These are phyloP conservation scores for Botrytis cinerea DNA, from an alignment of 2,329 filamentous ascomycete species.

Conservation along the genomic window DNA sequence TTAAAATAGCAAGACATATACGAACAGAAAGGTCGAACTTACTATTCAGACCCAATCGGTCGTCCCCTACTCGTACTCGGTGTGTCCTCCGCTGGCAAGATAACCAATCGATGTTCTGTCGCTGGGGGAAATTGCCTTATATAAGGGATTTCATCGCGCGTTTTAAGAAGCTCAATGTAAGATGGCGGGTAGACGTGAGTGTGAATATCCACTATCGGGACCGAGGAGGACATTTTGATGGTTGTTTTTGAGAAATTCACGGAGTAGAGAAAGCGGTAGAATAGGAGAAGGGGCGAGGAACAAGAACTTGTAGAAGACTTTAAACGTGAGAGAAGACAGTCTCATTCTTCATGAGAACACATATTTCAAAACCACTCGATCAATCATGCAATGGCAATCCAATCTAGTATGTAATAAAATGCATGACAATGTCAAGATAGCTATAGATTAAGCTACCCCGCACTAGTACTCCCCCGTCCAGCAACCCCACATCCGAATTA, in stretches of 20 bases:
- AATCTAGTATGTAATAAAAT: slow-evolving; percentile 14
- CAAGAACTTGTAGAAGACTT: not conserved
- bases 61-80: slow-evolving; percentile 67
- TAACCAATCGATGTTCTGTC: slow-evolving; percentile 64
- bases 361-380: not conserved
- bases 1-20: not conserved
- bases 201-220: slow-evolving; percentile 64
- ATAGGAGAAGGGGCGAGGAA: slow-evolving; percentile 1
- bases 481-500: slow-evolving; percentile 6
- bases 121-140: slow-evolving; percentile 64
- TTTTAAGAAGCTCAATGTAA: slow-evolving; percentile 62
- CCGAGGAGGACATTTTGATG: slow-evolving; percentile 35
- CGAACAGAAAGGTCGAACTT: slow-evolving; percentile 39
- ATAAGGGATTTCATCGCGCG: slow-evolving; percentile 65
- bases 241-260: not conserved
- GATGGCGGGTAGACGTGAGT: slow-evolving; percentile 69
- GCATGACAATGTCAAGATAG: not conserved
- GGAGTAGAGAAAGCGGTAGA: not conserved
- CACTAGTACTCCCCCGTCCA: not conserved
- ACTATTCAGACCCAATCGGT: slow-evolving; percentile 82
- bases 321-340: not conserved
- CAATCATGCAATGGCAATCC: not conserved
- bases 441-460: slow-evolving; percentile 17
- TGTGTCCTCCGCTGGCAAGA: slow-evolving; percentile 60
- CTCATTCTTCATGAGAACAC: not conserved